Percentiles rank a stretch among this genome's conserved stretches.
Conservation (phyloP, 306 rosid genomes). For the Alnus rubra region DNA sequence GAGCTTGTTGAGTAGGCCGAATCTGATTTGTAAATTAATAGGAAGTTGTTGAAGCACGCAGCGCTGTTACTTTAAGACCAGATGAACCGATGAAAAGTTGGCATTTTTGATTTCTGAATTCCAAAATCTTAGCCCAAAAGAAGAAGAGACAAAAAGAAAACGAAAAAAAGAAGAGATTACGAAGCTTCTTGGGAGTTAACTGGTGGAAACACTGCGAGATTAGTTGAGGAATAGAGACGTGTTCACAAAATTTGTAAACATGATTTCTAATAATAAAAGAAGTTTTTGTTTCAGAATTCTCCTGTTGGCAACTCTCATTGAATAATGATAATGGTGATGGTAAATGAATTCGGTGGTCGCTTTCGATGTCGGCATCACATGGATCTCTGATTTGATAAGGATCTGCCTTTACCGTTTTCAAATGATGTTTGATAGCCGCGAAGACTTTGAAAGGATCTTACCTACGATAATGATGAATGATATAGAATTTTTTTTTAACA, state of each 20-base stretch:
- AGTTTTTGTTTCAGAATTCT: background rate
- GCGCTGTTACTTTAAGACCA: conserved; percentile 18
- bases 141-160: background rate
- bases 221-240: background rate
- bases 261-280: conserved; percentile 1
- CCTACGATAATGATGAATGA: too few species aligned
- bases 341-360: background rate
- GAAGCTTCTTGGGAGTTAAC: background rate
- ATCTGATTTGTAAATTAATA: conserved; percentile 37
- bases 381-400: background rate
- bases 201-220: background rate
- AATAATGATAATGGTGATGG: background rate
- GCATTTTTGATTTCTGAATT: background rate
- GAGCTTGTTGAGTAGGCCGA: conserved; percentile 2
- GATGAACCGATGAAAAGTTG: conserved; percentile 15
- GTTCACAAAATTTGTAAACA: background rate
- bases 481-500: too few species aligned
- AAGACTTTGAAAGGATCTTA: too few species aligned
- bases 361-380: background rate
- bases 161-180: background rate
- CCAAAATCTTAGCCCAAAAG: background rate
- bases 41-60: conserved; percentile 23
- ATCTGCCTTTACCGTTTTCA: background rate
- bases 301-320: background rate
- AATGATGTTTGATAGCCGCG: too few species aligned